Percentiles rank a stretch among this genome's conserved stretches.
phyloP scores from a whole-genome alignment of 2,329 filamentous ascomycete genomes.

The Zasmidium angulare region DNA sequence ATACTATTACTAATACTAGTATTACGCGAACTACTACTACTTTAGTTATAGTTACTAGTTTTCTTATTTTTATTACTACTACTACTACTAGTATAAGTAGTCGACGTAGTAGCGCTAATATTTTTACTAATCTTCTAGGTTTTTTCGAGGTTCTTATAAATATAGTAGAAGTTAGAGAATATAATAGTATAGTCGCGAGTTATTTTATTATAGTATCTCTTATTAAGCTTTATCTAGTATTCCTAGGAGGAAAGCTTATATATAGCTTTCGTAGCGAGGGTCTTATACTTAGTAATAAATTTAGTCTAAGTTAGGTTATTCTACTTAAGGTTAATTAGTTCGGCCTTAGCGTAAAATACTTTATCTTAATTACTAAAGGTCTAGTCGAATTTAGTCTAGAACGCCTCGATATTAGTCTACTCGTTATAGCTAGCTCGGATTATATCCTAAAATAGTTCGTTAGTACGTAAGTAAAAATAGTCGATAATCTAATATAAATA shows the following conservation, averaged over 20 bases:
- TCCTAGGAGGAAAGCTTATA: neutral
- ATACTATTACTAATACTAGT: neutral
- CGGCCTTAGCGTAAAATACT: neutral
- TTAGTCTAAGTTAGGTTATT: neutral
- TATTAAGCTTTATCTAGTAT: neutral
- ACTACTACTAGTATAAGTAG: too few relatives aligned
- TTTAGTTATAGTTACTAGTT: neutral
- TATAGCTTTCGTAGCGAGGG: neutral
- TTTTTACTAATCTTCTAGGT: neutral
- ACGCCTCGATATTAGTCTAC: neutral
- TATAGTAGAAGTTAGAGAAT: neutral
- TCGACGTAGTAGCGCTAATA: neutral
- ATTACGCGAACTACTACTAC: neutral
- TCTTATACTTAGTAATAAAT: neutral
- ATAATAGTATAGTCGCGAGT: neutral
- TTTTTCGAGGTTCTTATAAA: neutral
- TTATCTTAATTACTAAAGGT: neutral
- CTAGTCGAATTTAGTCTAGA: neutral
- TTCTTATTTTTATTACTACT: too few relatives aligned
- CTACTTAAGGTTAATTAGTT: neutral
- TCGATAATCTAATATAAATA: neutral
- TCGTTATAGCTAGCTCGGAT: neutral
- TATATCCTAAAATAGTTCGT: neutral
- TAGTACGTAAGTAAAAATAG: neutral
- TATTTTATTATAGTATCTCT: neutral